Evolutionary conservation across 441 rosid species (phyloP).

Genomic region (Euphorbia corollata): DNA sequence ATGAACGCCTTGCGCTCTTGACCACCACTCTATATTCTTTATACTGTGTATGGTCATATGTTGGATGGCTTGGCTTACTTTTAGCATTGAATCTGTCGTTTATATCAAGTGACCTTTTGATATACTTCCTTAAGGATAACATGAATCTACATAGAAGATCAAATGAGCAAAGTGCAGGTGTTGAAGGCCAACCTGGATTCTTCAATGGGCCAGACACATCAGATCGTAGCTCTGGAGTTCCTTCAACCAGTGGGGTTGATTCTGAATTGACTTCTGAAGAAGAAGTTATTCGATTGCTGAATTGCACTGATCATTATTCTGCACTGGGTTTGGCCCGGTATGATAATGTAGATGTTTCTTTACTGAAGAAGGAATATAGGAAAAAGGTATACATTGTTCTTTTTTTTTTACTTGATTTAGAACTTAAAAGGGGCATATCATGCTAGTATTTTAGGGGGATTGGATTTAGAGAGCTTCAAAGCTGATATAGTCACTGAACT

Average conservation of each 20-base stretch:
- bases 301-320: slow-evolving; percentile 73
- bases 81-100: slow-evolving; percentile 79
- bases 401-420: slow-evolving; percentile 15
- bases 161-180: slow-evolving; percentile 46
- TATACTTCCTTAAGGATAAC: slow-evolving; percentile 63
- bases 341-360: slow-evolving; percentile 58
- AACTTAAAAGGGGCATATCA: background rate
- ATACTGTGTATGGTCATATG: slow-evolving; percentile 70
- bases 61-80: slow-evolving; percentile 81
- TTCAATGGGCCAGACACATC: slow-evolving; percentile 47
- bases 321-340: slow-evolving; percentile 65
- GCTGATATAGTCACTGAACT: slow-evolving; percentile 9
- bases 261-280: slow-evolving; percentile 84
- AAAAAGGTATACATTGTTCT: slow-evolving; percentile 56
- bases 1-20: slow-evolving; percentile 62
- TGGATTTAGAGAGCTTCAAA: background rate
- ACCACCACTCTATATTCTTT: slow-evolving; percentile 56
- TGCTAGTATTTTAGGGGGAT: slow-evolving; percentile 9
- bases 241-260: slow-evolving; percentile 84
- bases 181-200: slow-evolving; percentile 38
- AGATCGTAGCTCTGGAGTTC: slow-evolving; percentile 64
- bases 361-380: slow-evolving; percentile 80
- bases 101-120: slow-evolving; percentile 75
- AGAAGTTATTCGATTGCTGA: slow-evolving; percentile 76
- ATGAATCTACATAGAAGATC: slow-evolving; percentile 44